phyloP scores from a whole-genome alignment of 2,329 filamentous ascomycete genomes.

The Sporothrix sp. region DNA sequence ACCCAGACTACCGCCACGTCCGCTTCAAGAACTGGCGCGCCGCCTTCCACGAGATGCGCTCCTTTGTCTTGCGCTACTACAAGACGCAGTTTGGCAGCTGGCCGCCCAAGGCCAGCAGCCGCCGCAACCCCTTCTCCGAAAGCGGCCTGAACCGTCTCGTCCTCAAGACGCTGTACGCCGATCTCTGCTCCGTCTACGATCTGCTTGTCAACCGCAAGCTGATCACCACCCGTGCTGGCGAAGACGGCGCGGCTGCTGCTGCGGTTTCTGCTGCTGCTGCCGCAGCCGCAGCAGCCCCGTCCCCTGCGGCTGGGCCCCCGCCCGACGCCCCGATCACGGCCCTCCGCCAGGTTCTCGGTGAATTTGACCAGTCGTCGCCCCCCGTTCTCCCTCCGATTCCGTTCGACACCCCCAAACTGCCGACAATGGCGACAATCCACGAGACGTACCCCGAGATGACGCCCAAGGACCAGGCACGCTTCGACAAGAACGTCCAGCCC shows the following conservation, averaged over 20 bases:
- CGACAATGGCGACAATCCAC: conserved; percentile 55
- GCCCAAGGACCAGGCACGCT: conserved; percentile 63
- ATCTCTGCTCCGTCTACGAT: conserved; percentile 82
- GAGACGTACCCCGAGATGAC: conserved; percentile 55
- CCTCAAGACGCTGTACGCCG: conserved; percentile 70
- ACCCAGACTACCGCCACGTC: conserved; percentile 64
- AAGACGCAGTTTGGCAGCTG: conserved; percentile 55
- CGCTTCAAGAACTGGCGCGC: conserved; percentile 77
- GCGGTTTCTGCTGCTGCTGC: conserved; percentile 15
- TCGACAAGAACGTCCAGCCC: conserved; percentile 63
- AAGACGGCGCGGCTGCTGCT: conserved; percentile 28
- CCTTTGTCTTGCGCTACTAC: conserved; percentile 60
- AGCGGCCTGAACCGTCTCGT: conserved; percentile 79
- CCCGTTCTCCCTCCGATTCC: conserved; percentile 87
- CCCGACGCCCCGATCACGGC: conserved; percentile 54
- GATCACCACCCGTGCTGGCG: conserved; percentile 68
- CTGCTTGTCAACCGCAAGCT: conserved; percentile 71
- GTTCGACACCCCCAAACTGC: conserved; percentile 75
- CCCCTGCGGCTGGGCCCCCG: conserved; percentile 26
- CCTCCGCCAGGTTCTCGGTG: conserved; percentile 68
- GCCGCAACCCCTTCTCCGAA: conserved; percentile 83
- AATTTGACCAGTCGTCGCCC: conserved; percentile 82
- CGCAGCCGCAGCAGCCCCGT: conserved; percentile 22
- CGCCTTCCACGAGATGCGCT: conserved; percentile 64
- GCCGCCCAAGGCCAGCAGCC: conserved; percentile 85